Percentiles rank a stretch among this genome's conserved stretches.
These are phyloP conservation scores for Dactylellina parvicollis DNA, from an alignment of 2,329 filamentous ascomycete species.

Conservation along the genomic window DNA sequence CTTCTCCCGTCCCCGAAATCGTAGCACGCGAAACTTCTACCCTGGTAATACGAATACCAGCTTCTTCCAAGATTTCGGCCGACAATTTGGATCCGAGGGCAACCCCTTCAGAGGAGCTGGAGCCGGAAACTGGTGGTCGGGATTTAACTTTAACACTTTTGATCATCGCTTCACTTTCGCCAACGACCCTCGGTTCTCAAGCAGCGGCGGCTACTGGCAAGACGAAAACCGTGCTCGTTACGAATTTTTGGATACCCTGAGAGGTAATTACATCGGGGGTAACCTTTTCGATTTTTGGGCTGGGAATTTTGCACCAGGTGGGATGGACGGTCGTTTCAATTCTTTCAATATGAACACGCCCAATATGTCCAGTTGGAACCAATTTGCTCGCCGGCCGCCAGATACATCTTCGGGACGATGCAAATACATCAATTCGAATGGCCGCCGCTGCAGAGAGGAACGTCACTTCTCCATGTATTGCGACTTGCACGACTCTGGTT, in stretches of 20 bases:
- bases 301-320: not conserved
- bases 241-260: constrained; percentile 27
- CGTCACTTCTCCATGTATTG: constrained; percentile 18
- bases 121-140: not conserved
- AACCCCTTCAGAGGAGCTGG: too few species aligned
- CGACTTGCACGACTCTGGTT: constrained; percentile 15
- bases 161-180: too few species aligned
- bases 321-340: not conserved
- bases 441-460: constrained; percentile 11
- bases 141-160: too few species aligned
- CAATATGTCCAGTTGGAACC: constrained; percentile 1
- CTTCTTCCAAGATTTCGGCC: constrained; percentile 21
- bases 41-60: too few species aligned
- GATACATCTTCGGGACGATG: constrained; percentile 2
- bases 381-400: not conserved
- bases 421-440: constrained; percentile 16
- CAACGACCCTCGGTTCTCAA: not conserved
- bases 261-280: not conserved
- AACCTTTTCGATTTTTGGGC: constrained; percentile 15
- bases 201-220: not conserved
- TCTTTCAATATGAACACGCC: too few species aligned
- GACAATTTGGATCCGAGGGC: constrained; percentile 1
- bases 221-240: constrained; percentile 21
- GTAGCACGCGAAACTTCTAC: constrained; percentile 11
- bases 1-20: not conserved